A percentile compares a stretch with the other conserved stretches of the same genome.
These are phyloP conservation scores for Xylaria digitata DNA, from an alignment of 2,329 filamentous ascomycete genomes.

Conservation along the genomic window DNA sequence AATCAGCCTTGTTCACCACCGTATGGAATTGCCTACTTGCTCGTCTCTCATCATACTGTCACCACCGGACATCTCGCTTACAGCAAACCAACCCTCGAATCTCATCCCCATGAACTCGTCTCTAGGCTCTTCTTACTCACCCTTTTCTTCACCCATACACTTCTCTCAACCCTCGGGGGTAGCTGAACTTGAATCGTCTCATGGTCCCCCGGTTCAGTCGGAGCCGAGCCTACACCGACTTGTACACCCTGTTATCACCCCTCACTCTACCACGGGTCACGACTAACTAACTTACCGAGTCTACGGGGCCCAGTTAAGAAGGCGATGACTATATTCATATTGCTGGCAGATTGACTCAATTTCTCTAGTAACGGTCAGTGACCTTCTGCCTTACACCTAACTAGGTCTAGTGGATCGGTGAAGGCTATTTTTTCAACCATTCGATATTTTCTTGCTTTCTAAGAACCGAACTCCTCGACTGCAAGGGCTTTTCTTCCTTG, in stretches of 20 bases:
- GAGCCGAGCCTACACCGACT: slow-evolving; percentile 32
- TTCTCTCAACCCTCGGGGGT: slow-evolving; percentile 7
- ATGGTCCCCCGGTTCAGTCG: slow-evolving; percentile 22
- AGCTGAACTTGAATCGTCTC: slow-evolving; percentile 5
- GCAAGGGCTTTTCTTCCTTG: slow-evolving; percentile 13
- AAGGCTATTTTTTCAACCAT: slow-evolving; percentile 6
- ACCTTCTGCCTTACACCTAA: slow-evolving; percentile 11
- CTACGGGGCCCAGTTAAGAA: slow-evolving; percentile 16
- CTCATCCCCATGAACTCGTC: slow-evolving; percentile 27
- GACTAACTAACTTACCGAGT: slow-evolving; percentile 16
- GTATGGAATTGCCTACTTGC: neutral
- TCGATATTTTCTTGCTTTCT: neutral
- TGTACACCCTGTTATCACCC: slow-evolving; percentile 19
- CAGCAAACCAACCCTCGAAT: slow-evolving; percentile 2
- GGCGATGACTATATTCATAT: slow-evolving; percentile 5
- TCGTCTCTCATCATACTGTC: slow-evolving; percentile 8
- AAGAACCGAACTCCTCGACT: neutral
- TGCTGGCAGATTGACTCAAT: slow-evolving; percentile 18
- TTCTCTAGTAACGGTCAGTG: slow-evolving; percentile 13
- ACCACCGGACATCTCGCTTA: neutral
- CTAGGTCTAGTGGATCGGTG: slow-evolving; percentile 17
- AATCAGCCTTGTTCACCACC: slow-evolving; percentile 28
- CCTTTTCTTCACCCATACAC: slow-evolving; percentile 1
- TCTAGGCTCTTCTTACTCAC: neutral
- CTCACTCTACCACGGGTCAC: slow-evolving; percentile 19